These are phyloP conservation scores for Pseudevernia furfuracea DNA, from an alignment of 495 filamentous ascomycete species.

Conservation along the genomic window DNA sequence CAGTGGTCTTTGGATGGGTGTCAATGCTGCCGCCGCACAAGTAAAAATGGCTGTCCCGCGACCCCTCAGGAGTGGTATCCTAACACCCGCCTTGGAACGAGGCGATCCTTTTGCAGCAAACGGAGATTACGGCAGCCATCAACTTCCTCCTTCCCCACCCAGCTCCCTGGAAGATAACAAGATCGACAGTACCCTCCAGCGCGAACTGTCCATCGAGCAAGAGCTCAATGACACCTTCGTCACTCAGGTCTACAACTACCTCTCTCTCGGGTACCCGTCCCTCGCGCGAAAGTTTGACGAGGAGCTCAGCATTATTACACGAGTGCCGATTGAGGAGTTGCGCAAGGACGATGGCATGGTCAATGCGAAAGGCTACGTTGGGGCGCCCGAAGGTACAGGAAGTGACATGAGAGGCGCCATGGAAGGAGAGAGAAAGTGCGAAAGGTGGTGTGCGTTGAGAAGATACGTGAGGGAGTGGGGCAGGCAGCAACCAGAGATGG, in stretches of 20 bases:
- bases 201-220: slow-evolving; percentile 46
- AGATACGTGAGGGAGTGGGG: slow-evolving; percentile 82
- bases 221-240: slow-evolving; percentile 81
- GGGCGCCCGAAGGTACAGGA: slow-evolving; percentile 42
- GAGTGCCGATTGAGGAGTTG: slow-evolving; percentile 56
- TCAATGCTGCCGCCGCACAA: slow-evolving; percentile 30
- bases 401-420: slow-evolving; percentile 30
- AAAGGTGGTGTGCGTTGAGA: slow-evolving; percentile 73
- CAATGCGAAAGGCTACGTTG: slow-evolving; percentile 56
- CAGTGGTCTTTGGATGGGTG: slow-evolving; percentile 63
- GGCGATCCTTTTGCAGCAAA: slow-evolving; percentile 18
- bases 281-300: slow-evolving; percentile 73
- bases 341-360: slow-evolving; percentile 58
- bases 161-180: slow-evolving; percentile 11
- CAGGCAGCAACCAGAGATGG: slow-evolving; percentile 51
- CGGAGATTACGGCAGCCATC: not conserved
- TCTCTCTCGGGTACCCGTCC: slow-evolving; percentile 82
- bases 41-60: slow-evolving; percentile 7
- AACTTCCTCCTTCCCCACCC: slow-evolving; percentile 18
- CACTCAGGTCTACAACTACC: slow-evolving; percentile 92
- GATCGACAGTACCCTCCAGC: slow-evolving; percentile 42
- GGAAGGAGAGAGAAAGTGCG: slow-evolving; percentile 41
- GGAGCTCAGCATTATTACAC: slow-evolving; percentile 72
- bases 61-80: slow-evolving; percentile 22
- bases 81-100: slow-evolving; percentile 25